A percentile compares a stretch with the other conserved stretches of the same genome.
phyloP scores from a whole-genome alignment of 2,329 filamentous ascomycete species.

The Fusarium abutilonis region DNA sequence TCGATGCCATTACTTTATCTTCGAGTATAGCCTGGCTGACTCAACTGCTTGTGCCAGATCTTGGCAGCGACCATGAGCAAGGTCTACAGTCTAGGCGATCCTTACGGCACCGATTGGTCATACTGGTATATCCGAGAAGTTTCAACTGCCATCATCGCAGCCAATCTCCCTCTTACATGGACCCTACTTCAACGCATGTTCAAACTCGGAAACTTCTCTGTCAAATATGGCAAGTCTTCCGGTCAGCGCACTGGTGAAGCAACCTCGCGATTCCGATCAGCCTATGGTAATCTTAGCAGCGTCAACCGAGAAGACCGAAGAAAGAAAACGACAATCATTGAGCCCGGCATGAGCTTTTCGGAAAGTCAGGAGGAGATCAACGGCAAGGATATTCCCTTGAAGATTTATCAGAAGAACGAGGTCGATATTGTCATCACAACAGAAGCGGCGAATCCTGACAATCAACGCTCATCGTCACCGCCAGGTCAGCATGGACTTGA shows the following conservation, averaged over 20 bases:
- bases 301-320: conserved; percentile 32
- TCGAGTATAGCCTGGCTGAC: neutral
- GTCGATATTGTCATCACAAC: conserved; percentile 44
- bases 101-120: conserved; percentile 53
- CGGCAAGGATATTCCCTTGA: conserved; percentile 47
- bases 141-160: conserved; percentile 56
- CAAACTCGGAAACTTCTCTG: conserved; percentile 44
- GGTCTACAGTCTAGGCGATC: conserved; percentile 54
- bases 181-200: conserved; percentile 54
- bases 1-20: fast-evolving
- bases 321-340: conserved; percentile 14
- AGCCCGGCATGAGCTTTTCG: conserved; percentile 39
- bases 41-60: conserved; percentile 15
- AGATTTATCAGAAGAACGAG: conserved; percentile 53
- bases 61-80: conserved; percentile 49
- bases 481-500: neutral
- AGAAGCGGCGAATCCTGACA: conserved; percentile 6
- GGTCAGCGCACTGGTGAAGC: conserved; percentile 40
- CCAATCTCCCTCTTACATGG: conserved; percentile 57
- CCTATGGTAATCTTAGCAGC: conserved; percentile 41
- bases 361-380: conserved; percentile 54
- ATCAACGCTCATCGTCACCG: conserved; percentile 9
- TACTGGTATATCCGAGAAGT: conserved; percentile 60
- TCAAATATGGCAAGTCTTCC: conserved; percentile 43
- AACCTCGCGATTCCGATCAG: conserved; percentile 36